These are phyloP conservation scores for Zygosaccharomyces sapae DNA, from an alignment of 1,139 yeast species.

Conservation along the genomic window DNA sequence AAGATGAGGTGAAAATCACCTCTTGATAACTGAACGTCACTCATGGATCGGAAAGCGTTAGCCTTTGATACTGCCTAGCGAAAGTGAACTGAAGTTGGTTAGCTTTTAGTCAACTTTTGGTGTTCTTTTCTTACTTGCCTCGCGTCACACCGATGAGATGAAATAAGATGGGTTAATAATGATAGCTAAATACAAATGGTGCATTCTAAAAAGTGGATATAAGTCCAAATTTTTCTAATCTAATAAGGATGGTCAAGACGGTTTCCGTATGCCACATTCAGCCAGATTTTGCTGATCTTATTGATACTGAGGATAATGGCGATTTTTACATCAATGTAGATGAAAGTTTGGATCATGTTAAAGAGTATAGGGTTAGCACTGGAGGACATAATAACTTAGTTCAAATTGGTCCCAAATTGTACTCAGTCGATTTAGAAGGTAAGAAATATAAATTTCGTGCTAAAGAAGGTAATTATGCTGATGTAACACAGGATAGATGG, in stretches of 20 bases:
- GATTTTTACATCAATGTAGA: constrained; percentile 44
- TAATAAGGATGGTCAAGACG: constrained; percentile 5
- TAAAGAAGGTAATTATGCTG: constrained; percentile 14
- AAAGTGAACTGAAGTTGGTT: constrained; percentile 11
- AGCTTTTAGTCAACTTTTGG: constrained; percentile 7
- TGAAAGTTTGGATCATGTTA: constrained; percentile 31
- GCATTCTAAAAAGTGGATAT: too few relatives aligned
- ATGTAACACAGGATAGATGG: constrained; percentile 9
- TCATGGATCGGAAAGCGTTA: constrained; percentile 10
- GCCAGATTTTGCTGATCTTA: constrained; percentile 42
- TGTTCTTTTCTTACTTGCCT: constrained; percentile 8
- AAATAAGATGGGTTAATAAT: too few relatives aligned
- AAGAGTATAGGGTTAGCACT: constrained; percentile 31
- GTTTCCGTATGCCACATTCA: constrained; percentile 37
- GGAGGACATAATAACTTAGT: constrained; percentile 17
- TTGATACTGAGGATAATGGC: constrained; percentile 33
- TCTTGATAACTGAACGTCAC: constrained; percentile 27
- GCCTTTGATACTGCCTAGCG: not conserved
- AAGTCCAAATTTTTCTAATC: too few relatives aligned
- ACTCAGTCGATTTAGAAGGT: constrained; percentile 18
- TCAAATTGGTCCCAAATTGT: constrained; percentile 5
- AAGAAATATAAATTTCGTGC: constrained; percentile 15
- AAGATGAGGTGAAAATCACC: constrained; percentile 33
- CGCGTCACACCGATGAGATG: constrained; percentile 10
- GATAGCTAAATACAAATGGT: too few relatives aligned